Percentiles rank a stretch among this genome's conserved stretches.
Conservation (phyloP, 495 filamentous ascomycete genomes). For the Hypoxylon fuscum region DNA sequence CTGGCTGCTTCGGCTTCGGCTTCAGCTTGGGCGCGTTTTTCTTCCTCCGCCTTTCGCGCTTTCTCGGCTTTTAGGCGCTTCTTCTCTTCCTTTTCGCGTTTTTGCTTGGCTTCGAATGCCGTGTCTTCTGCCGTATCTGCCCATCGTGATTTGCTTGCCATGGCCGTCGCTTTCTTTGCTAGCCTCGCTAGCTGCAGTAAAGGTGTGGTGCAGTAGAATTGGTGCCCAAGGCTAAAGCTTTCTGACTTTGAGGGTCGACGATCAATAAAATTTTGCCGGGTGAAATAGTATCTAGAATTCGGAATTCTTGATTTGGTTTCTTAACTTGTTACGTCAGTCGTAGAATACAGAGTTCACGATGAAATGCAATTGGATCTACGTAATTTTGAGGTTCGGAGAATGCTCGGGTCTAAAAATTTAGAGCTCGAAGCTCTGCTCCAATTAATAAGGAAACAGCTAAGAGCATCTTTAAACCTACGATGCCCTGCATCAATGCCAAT, state of each 20-base stretch:
- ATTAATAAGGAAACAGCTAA: constrained; percentile 8
- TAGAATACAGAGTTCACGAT: not conserved
- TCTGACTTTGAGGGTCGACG: not conserved
- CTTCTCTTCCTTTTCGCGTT: constrained; percentile 90
- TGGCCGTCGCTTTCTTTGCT: constrained; percentile 43
- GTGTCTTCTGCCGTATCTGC: constrained; percentile 81
- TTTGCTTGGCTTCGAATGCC: constrained; percentile 73
- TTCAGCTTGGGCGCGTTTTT: constrained; percentile 42
- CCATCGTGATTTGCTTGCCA: constrained; percentile 86
- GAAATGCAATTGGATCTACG: constrained; percentile 20
- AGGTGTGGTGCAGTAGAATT: constrained; percentile 4
- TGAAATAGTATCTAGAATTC: not conserved
- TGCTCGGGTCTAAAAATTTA: constrained; percentile 29
- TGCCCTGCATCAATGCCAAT: too few species aligned
- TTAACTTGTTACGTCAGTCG: too few species aligned
- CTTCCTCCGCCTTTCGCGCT: constrained; percentile 75
- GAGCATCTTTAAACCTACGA: constrained; percentile 9
- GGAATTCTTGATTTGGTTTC: too few species aligned
- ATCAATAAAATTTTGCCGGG: not conserved
- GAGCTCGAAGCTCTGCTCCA: constrained; percentile 5
- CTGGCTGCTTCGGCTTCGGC: constrained; percentile 43
- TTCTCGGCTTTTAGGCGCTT: constrained; percentile 86
- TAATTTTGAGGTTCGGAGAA: constrained; percentile 33
- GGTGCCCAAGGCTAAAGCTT: constrained; percentile 12
- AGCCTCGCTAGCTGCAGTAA: not conserved